Evolutionary conservation across 495 filamentous ascomycete species (phyloP), one percentile per base, ranked within the genome.

Genomic region (Daldinia caldariorum): DNA sequence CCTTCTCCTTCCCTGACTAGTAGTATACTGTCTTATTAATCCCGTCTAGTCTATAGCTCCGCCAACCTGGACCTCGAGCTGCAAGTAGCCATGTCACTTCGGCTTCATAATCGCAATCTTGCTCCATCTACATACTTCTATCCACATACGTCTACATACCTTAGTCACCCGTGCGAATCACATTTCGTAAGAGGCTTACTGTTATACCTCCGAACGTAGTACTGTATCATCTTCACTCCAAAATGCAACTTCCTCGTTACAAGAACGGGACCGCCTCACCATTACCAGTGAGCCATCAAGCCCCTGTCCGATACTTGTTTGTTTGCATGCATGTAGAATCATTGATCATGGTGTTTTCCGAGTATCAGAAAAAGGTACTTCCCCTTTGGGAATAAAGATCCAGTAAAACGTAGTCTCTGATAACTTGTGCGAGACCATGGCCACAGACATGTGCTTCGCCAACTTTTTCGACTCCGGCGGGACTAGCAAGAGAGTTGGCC

Each of bases 381-480:
- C 70, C 65, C 20, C 43, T 65, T 68, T 67, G 10, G 70, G 65
- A 34, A 68, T 67, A 72, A 61, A 45, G 41, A 68, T 58, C 50
- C 61, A 53, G 45, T 34, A 35, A 61, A 47, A 4, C 3, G 43
- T 47, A 47, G 9, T 47, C 3, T 47, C 43, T 47, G 20, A 47
- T 18, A 20, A 22, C n/a, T 18, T 9, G 10, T 22, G 43, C 4
- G 18, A 47, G 43, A 47, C 43, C 3, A 22, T 22, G 43, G 43
- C 43, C 43, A 47, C 61, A 35, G 61, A 67, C 65, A 68, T 66
- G 70, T 68, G 65, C 61, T 58, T 37, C 12, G 57, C 57, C 60
- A 47, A 50, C 57, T 35, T 47, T 43, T 16, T 58, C 56, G 70
- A 61, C 57, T 65, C 60, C 34, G 61, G 39, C 57, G 12, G 20